Percentiles rank a stretch among this genome's conserved stretches.
These are phyloP conservation scores for Kitagawia praeruptora DNA, from an alignment of 129 eudicot genomes.

Conservation along the genomic window DNA sequence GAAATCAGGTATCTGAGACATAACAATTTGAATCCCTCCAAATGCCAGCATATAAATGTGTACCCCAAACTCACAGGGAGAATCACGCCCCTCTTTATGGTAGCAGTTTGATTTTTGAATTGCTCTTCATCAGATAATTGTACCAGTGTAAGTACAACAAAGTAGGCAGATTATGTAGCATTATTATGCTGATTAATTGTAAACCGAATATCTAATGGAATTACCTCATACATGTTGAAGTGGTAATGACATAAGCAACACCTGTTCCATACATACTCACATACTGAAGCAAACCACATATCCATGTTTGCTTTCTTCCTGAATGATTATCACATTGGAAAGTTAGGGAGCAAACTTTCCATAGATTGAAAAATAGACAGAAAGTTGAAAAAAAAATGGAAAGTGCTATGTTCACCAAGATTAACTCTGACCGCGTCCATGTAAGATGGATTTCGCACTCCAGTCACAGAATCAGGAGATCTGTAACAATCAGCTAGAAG, in stretches of 20 bases:
- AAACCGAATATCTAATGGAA: not conserved
- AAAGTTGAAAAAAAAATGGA: not conserved
- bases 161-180: not conserved
- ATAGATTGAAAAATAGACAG: not conserved
- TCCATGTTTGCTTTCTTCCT: constrained; percentile 42
- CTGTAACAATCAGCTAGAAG: constrained; percentile 63
- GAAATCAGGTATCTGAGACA: constrained; percentile 70
- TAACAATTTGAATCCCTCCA: constrained; percentile 47
- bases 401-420: constrained; percentile 32
- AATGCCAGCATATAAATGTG: constrained; percentile 45
- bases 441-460: constrained; percentile 46
- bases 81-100: constrained; percentile 51
- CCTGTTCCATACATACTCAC: constrained; percentile 65
- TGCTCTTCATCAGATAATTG: constrained; percentile 34
- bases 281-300: constrained; percentile 54
- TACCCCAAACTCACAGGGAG: constrained; percentile 33
- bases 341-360: not conserved
- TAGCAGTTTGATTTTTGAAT: constrained; percentile 58
- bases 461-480: constrained; percentile 62
- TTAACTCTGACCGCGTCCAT: constrained; percentile 60
- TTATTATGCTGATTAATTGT: not conserved
- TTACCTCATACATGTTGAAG: constrained; percentile 66
- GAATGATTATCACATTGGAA: constrained; percentile 13
- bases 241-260: constrained; percentile 68
- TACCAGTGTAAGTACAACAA: not conserved